Evolutionary conservation across 2,329 filamentous ascomycete genomes (phyloP), one percentile per base, ranked within the genome.

Genomic region (Zymoseptoria ardabiliae): DNA sequence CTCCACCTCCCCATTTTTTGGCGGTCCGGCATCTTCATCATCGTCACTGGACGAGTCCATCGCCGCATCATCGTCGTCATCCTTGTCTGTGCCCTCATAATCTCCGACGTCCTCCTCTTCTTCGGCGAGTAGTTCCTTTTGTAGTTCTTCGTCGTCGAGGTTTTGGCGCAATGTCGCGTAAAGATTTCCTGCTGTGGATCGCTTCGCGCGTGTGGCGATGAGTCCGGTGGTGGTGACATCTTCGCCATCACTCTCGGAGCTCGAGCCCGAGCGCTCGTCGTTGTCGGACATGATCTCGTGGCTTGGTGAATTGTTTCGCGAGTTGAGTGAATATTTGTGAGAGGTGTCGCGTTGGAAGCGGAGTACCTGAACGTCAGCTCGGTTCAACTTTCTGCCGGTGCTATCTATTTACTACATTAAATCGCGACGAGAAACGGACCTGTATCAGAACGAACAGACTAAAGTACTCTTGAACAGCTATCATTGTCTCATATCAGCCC

Each of bases 11-110:
- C 68, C 72, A 30, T 67, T 72, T 70, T 56, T 71, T 72, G 57
- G 74, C 76, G 45, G 76, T 74, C 60, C 87, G 80, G 55, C 85
- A 79, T 74, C 85, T 59, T 91, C 87, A 7, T 45, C 35, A 61
- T 95, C 90, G 54, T 94, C 90, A 53, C 91, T 88, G 64, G 90
- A 89, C 0, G 86, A 90, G 0, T 90, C 95, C 13, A 95, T 91
- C 78, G 97, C 87, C 53, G 90, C 86, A 66, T 90, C 86, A 71
- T 97, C 93, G 59, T 82, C 79, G 52, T 83, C 81, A 4, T 80
- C 80, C 64, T 65, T 63, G 45, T 74, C 71, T 8, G 70, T 72
- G 7, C 75, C 74, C 54, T 77, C 74, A 54, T 74, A 75, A 53
- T 76, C 74, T 53, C 74, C 69, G 52, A 71, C 69, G 23, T 76